Base-by-base conservation (phyloP, 768 basidiomycete genomes). In the Mycena venus region DNA sequence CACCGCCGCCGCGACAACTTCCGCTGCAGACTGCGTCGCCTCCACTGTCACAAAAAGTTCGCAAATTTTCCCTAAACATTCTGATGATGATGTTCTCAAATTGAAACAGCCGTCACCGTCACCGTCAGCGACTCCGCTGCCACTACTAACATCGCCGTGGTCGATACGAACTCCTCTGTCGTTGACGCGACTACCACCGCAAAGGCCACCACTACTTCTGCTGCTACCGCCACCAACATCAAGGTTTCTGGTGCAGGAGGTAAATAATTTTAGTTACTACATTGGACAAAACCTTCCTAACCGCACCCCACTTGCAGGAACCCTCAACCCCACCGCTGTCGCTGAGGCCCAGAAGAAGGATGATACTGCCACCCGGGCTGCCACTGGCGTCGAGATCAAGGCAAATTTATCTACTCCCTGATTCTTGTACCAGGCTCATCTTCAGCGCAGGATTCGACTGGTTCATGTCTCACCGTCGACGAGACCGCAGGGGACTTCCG, bases 401-500 rank as follows among this genome's bases (percentile, higher is more conserved):
- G n/a, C n/a, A n/a, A n/a, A n/a, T n/a, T n/a, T n/a, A n/a, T n/a
- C n/a, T n/a, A n/a, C n/a, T n/a, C n/a, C n/a, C n/a, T n/a, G n/a
- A n/a, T n/a, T n/a, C n/a, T n/a, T n/a, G n/a, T n/a, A n/a, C n/a
- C n/a, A n/a, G n/a, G n/a, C n/a, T n/a, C n/a, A n/a, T n/a, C n/a
- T n/a, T n/a, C n/a, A n/a, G n/a, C n/a, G n/a, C n/a, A n/a, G 38
- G 63, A 69, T 78, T 72, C 9, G 75, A 74, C 21, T 81, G 80
- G 14, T 78, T 79, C n/a, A 27, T 76, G 81, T 47, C 78, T 76
- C 21, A 80, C 79, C 38, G 80, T 82, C 65, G 79, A 82, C 49
- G 79, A 79, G 40, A 81, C 82, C 9, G 68, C 63, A 0, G 75
- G 75, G 2, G 76, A 83, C 75, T 82, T 84, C 77, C 75, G 78